Evolutionary conservation across 1,284 basidiomycete genomes (phyloP).

Genomic region (Fomitopsis betulina): DNA sequence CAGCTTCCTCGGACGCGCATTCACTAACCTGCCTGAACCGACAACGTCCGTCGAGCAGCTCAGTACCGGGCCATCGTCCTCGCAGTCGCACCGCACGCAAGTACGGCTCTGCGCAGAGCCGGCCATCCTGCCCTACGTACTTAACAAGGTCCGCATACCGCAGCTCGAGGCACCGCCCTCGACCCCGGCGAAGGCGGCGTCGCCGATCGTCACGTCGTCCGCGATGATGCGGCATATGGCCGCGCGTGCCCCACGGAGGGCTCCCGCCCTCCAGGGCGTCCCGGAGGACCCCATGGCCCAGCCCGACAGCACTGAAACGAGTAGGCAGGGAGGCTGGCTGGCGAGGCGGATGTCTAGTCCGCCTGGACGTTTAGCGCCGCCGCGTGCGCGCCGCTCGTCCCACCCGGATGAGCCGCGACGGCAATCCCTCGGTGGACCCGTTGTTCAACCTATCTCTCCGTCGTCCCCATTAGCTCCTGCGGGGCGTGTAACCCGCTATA

Average conservation of each 20-base stretch:
- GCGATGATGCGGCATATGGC: background rate
- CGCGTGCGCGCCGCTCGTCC: background rate
- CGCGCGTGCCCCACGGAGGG: background rate
- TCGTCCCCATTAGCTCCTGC: background rate
- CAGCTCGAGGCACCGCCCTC: background rate
- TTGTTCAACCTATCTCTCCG: background rate
- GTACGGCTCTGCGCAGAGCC: conserved; percentile 14
- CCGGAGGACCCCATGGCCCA: background rate
- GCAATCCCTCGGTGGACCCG: background rate
- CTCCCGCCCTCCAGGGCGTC: background rate
- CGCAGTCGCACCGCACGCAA: conserved; percentile 21
- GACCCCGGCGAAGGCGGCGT: background rate
- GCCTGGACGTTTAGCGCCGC: background rate
- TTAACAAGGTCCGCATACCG: conserved; percentile 5
- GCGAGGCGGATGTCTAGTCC: background rate
- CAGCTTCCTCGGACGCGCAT: conserved; percentile 24
- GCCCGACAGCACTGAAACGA: background rate
- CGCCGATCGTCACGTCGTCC: background rate
- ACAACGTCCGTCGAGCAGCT: conserved; percentile 17
- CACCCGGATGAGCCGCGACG: background rate
- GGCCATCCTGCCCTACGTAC: conserved; percentile 4
- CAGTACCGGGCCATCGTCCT: conserved; percentile 14
- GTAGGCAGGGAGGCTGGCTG: background rate
- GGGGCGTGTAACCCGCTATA: conserved; percentile 9
- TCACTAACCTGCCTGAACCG: conserved; percentile 17